Base-by-base conservation (phyloP, 2,329 filamentous ascomycete species). In the Ascochyta fabae region DNA sequence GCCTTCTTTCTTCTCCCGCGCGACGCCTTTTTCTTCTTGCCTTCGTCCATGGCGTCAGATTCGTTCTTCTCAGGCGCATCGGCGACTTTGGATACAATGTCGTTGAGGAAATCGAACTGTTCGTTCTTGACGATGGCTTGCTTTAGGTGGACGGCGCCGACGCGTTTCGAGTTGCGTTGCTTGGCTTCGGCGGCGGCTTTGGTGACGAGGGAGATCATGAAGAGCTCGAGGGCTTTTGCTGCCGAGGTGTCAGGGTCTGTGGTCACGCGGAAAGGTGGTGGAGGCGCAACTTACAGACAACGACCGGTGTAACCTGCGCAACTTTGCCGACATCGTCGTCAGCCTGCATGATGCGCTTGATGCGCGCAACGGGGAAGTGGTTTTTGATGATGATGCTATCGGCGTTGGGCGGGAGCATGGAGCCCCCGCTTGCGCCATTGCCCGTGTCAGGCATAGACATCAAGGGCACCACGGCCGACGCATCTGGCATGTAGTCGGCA, bases 311-410 rank as follows among this genome's bases (percentile, higher is more conserved):
- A 59, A 98, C 95, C 77, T 99, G 95, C 4, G 95, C 93, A 9
- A 99, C 95, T 79, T 99, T 99, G 59, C 95, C 95, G 0, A 99
- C 93, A 74, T 99, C 95, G 72, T 99, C 95, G 71, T 99, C 95
- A 10, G 94, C 94, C 78, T 99, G 95, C 95, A 99, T 98, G 70
- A 99, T 98, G 47, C 95, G 88, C 83, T 99, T 99, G 81, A 99
- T 99, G 59, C 95, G 86, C 13, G 95, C 95, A 29, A 96, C 96
- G 1, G 95, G 95, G 70, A 99, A 99, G 70, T 97, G 97, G 31
- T 94, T 98, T 77, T 87, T 91, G 67, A 99, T 92, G 39, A 92
- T 76, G 78, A 96, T 78, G 75, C 85, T 75, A 78, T 86, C 77
- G 22, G 65, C 64, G 49, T 60, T 65, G 15, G 63, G 58, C 4